Percentiles rank a stretch among this genome's conserved stretches.
Evolutionary conservation across 2,329 filamentous ascomycete genomes (phyloP).

Genomic region (Lojkania enalia): DNA sequence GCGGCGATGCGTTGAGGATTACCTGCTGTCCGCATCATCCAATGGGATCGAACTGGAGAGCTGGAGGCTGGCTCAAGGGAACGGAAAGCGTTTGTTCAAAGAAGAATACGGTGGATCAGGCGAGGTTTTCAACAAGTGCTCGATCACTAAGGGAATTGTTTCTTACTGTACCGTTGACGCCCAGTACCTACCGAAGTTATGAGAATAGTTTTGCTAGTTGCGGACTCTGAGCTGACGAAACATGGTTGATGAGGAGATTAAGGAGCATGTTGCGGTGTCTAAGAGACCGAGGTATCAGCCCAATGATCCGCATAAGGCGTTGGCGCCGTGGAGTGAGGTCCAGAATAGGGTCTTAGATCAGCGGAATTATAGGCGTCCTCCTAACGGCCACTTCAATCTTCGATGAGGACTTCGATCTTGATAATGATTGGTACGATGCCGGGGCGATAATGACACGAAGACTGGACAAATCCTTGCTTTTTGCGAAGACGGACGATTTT

Average conservation of each 20-base stretch:
- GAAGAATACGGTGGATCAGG: conserved; percentile 28
- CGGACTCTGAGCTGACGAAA: neutral
- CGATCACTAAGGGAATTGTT: conserved; percentile 27
- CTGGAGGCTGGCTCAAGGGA: conserved; percentile 22
- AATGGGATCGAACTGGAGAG: neutral
- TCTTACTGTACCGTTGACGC: conserved; percentile 33
- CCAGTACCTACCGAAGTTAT: conserved; percentile 19
- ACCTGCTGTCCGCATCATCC: conserved; percentile 2
- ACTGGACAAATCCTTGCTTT: too few relatives aligned
- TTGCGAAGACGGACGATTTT: too few relatives aligned
- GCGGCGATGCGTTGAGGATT: conserved; percentile 19
- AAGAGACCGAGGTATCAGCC: conserved; percentile 23
- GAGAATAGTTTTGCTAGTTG: conserved; percentile 3
- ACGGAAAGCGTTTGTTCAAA: conserved; percentile 26
- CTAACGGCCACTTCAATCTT: neutral
- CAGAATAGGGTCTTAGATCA: conserved; percentile 30
- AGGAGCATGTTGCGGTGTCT: conserved; percentile 15
- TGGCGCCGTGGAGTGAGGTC: conserved; percentile 31
- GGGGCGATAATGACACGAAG: too few relatives aligned
- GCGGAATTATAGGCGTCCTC: conserved; percentile 23
- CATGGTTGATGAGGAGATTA: conserved; percentile 10
- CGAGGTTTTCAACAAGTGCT: conserved; percentile 34
- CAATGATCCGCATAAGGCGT: conserved; percentile 21
- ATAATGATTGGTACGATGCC: conserved; percentile 1
- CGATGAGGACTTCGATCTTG: too few relatives aligned